phyloP scores from a whole-genome alignment of 495 filamentous ascomycete genomes.

The Aspergillus egyptiacus region DNA sequence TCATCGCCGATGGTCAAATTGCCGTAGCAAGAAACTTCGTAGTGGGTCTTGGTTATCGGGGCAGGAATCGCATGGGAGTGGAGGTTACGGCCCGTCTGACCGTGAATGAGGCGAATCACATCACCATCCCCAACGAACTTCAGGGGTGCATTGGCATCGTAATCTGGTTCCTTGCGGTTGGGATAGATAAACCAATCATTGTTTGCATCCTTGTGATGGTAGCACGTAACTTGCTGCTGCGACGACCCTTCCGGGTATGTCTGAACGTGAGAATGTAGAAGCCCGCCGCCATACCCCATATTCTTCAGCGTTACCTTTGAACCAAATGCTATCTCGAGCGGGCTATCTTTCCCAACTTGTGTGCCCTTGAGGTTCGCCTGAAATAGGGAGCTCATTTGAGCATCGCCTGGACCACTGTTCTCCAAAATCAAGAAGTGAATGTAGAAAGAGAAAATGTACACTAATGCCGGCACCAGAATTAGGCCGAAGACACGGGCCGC shows the following conservation, averaged over 20 bases:
- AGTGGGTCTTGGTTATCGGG: conserved; percentile 80
- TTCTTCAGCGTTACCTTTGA: conserved; percentile 94
- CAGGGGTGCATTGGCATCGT: conserved; percentile 58
- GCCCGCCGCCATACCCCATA: conserved; percentile 96
- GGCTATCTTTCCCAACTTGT: conserved; percentile 88
- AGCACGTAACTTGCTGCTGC: conserved; percentile 97
- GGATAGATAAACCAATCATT: conserved; percentile 99
- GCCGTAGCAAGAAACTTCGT: conserved; percentile 92
- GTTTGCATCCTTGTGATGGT: conserved; percentile 99
- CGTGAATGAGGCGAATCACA: conserved; percentile 81
- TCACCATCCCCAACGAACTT: conserved; percentile 74
- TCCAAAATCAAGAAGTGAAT: conserved; percentile 88
- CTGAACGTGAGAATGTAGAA: conserved; percentile 97
- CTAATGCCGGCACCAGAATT: conserved; percentile 75
- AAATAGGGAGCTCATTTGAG: conserved; percentile 98
- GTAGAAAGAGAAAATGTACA: conserved; percentile 94
- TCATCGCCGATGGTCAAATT: conserved; percentile 96
- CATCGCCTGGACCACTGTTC: conserved; percentile 93
- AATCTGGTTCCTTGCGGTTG: conserved; percentile 69
- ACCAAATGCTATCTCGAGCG: conserved; percentile 81
- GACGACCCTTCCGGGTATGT: conserved; percentile 89
- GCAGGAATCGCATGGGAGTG: conserved; percentile 88
- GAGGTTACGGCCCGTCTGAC: conserved; percentile 92
- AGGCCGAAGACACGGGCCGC: conserved; percentile 76
- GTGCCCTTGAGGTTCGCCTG: conserved; percentile 93